Evolutionary conservation across 75 land plant species (phyloP).

Genomic region (Isoetes taiwanensis): DNA sequence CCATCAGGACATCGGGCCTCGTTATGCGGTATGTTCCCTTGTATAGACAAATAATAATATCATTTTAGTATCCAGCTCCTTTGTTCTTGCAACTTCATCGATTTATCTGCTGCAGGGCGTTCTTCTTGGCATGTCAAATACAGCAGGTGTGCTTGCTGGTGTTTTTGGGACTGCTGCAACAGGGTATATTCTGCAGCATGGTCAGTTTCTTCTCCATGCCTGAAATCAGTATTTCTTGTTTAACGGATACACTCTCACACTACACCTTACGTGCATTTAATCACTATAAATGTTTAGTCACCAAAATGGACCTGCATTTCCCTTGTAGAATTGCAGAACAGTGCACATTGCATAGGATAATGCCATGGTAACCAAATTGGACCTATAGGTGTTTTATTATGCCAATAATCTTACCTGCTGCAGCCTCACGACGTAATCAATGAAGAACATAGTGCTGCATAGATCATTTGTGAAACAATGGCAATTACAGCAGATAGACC

Average conservation of each 20-base stretch:
- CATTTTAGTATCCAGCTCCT: neutral
- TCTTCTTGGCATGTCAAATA: constrained; percentile 78
- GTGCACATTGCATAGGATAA: no score
- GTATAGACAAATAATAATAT: neutral
- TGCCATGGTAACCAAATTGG: no score
- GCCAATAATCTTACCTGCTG: no score
- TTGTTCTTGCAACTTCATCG: neutral
- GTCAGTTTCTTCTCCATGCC: constrained; percentile 14
- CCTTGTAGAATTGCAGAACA: no score
- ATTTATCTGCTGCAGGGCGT: constrained; percentile 44
- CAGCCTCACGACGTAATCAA: no score
- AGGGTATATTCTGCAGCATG: constrained; percentile 84
- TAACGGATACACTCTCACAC: neutral
- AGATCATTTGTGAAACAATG: no score
- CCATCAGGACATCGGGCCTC: constrained; percentile 93
- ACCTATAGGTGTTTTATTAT: no score
- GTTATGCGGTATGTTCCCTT: constrained; percentile 89
- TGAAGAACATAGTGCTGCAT: no score
- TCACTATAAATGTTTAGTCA: no score
- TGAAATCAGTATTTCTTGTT: neutral
- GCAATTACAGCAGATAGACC: no score
- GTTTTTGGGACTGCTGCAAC: constrained; percentile 91
- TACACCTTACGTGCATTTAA: no score
- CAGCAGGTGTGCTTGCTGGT: constrained; percentile 90
- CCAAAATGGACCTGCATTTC: no score